Base-by-base conservation (phyloP, 2,329 filamentous ascomycete species). In the Sporothrix sp. region DNA sequence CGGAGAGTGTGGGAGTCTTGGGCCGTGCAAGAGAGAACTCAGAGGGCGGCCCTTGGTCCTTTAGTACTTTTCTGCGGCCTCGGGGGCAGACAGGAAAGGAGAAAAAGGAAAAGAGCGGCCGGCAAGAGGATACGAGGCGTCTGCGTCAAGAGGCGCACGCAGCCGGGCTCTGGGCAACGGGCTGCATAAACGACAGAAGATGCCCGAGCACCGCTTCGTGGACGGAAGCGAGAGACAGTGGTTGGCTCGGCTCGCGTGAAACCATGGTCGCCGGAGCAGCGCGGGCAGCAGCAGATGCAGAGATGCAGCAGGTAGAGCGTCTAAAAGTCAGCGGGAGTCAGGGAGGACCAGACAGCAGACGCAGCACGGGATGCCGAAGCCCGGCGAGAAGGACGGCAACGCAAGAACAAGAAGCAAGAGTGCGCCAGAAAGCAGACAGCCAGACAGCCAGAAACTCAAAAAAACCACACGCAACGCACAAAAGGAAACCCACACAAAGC, bases 211-310 rank as follows among this genome's bases (percentile, higher is more conserved):
- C 35, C 46, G 35, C 46, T 30, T 39, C 44, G 16, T 30, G 7
- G 33, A 18, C 27, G 33, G 28, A 44, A 48, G 13, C 48, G 48
- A 49, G 39, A 48, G 18, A 20, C 49, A 25, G 18, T 54, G 49
- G 45, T 51, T 49, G 50, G 52, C 21, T 52, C 40, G 50, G 16
- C 42, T 54, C 39, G 35, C 16, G 44, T 44, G 30, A 40, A 42
- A 44, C 38, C 44, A 52, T 48, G 50, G 44, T 30, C 30, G 20
- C 28, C 43, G 43, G 43, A 39, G 50, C 37, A 33, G 42, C 36
- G 35, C 33, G 47, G 48, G 28, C 35, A 35, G 52, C 38, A 42
- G 49, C 43, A 48, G 43, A 9, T 20, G 30, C 3, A n/a, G 18
- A 20, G 23, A 10, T 16, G 36, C 4, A 7, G 9, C 3, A 30